These are phyloP conservation scores for Saraca asoca DNA, from an alignment of 331 rosid species.

Conservation along the genomic window DNA sequence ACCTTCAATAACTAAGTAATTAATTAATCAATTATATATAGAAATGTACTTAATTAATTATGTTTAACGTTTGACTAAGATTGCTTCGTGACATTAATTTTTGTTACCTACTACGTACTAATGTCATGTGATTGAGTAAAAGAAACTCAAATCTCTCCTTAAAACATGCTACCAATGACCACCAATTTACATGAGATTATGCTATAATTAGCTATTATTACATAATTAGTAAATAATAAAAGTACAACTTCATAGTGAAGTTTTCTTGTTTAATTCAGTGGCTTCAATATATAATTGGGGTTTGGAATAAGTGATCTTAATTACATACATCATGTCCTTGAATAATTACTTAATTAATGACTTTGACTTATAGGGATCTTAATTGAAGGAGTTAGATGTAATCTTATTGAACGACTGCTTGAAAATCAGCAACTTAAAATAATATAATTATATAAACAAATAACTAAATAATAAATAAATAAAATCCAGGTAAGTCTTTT, in stretches of 20 bases:
- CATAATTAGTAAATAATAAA: background rate
- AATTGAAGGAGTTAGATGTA: conserved; percentile 1
- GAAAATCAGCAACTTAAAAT: background rate
- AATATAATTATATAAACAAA: no score
- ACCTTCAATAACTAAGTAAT: no score
- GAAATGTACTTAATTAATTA: no score
- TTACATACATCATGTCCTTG: background rate
- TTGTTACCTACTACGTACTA: no score
- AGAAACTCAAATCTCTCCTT: background rate
- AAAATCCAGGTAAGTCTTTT: no score
- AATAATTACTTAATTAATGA: no score
- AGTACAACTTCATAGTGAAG: background rate
- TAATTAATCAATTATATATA: no score
- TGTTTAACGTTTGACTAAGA: no score
- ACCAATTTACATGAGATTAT: background rate
- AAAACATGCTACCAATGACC: conserved; percentile 1
- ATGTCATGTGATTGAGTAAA: no score
- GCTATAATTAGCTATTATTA: background rate
- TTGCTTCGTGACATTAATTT: no score
- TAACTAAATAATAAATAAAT: no score
- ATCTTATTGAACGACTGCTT: conserved; percentile 7
- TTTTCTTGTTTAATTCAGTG: background rate
- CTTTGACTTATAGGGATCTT: conserved; percentile 24
- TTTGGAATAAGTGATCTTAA: background rate
- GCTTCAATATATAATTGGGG: conserved; percentile 2